Conservation (phyloP, 495 filamentous ascomycete genomes). For the Melanomma pulvis-pyrius region DNA sequence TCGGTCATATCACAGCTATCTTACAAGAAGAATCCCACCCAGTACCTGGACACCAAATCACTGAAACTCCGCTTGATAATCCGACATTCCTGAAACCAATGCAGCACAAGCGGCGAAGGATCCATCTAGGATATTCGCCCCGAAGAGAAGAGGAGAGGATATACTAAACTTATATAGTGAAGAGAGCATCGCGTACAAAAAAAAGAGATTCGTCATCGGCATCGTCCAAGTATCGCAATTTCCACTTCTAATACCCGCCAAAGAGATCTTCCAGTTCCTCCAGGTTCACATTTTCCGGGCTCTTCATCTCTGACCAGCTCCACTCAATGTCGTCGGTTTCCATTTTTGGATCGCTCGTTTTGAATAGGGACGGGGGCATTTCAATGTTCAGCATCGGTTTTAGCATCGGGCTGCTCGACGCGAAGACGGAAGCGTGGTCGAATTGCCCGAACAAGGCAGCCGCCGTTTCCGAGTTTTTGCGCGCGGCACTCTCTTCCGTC, state of each 20-base stretch:
- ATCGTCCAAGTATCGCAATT: slow-evolving; percentile 17
- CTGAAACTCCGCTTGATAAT: slow-evolving; percentile 22
- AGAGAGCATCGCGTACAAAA: background rate
- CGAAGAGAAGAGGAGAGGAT: slow-evolving; percentile 20
- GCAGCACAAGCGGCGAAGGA: slow-evolving; percentile 30
- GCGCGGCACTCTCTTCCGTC: slow-evolving; percentile 44
- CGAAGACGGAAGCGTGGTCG: slow-evolving; percentile 33
- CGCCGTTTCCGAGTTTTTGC: slow-evolving; percentile 45
- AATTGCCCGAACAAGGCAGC: slow-evolving; percentile 48
- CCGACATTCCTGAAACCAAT: slow-evolving; percentile 1
- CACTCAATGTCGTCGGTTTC: slow-evolving; percentile 18
- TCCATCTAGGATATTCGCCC: slow-evolving; percentile 30
- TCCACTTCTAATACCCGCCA: slow-evolving; percentile 52
- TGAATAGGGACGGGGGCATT: slow-evolving; percentile 23
- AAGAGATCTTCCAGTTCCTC: slow-evolving; percentile 92
- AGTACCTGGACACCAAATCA: slow-evolving; percentile 12
- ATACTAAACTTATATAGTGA: slow-evolving; percentile 20
- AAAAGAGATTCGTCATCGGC: slow-evolving; percentile 26
- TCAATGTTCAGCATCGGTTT: slow-evolving; percentile 33
- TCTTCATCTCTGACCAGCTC: slow-evolving; percentile 61
- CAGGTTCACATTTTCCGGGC: slow-evolving; percentile 85
- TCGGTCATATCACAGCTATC: slow-evolving; percentile 26
- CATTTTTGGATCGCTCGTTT: slow-evolving; percentile 22
- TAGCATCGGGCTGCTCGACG: slow-evolving; percentile 44
- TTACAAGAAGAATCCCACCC: slow-evolving; percentile 21